These are phyloP conservation scores for Dothiorella sarmentorum DNA, from an alignment of 2,329 filamentous ascomycete genomes.

Conservation along the genomic window DNA sequence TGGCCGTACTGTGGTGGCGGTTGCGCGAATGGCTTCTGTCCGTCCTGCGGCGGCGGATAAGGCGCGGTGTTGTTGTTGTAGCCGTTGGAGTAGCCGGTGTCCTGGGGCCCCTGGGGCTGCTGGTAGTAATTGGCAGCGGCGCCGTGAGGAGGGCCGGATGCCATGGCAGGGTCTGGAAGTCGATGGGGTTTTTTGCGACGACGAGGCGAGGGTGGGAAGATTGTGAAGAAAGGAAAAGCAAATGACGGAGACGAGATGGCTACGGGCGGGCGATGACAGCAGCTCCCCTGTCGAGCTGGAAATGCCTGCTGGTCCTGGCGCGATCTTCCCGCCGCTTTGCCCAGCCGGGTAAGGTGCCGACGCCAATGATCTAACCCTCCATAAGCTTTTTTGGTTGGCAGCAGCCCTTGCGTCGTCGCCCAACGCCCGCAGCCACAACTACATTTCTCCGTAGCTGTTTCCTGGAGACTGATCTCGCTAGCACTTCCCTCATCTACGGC, in stretches of 20 bases:
- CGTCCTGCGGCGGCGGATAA: constrained; percentile 32
- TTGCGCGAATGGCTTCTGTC: constrained; percentile 27
- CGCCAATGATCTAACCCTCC: background rate
- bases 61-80: constrained; percentile 22
- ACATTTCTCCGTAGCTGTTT: too few species aligned
- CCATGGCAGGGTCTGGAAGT: constrained; percentile 9
- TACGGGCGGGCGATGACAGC: background rate
- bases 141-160: constrained; percentile 19
- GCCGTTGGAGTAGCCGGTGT: constrained; percentile 21
- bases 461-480: too few species aligned
- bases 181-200: background rate
- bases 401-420: background rate
- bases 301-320: background rate
- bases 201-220: background rate
- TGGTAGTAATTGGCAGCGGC: constrained; percentile 41
- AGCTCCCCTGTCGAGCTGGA: background rate
- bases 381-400: constrained; percentile 1
- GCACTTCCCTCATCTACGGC: too few species aligned
- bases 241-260: background rate
- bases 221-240: background rate
- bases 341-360: constrained; percentile 3
- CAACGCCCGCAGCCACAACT: too few species aligned
- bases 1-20: constrained; percentile 28
- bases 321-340: constrained; percentile 3
- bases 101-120: constrained; percentile 23